Base-by-base conservation (phyloP, 768 basidiomycete species). In the Kwoniella botswanensis region DNA sequence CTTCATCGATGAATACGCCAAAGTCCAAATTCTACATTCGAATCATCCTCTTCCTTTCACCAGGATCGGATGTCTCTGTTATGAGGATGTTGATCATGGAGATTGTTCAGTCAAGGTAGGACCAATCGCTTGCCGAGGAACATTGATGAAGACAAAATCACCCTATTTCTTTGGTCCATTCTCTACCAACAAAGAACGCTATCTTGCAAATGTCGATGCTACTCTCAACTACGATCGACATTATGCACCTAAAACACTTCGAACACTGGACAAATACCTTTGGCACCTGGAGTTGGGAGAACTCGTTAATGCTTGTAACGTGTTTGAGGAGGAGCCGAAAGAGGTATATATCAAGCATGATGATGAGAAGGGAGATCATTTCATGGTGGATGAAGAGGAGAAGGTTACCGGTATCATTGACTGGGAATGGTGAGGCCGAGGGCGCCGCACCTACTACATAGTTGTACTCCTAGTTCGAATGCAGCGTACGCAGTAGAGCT, bases 401-500 rank as follows among this genome's bases (percentile, higher is more conserved):
- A 63, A 75, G 24, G 73, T 82, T 35, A 43, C 68, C 2, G 73
- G 76, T n/a, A 71, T 83, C 50, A 74, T 84, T 43, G 77, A 84
- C 59, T 83, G 83, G 83, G 83, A 84, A 59, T 78, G 72, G 71
- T 72, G 41, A 53, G 71, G 2, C 4, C 4, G 29, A 29, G 29
- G 29, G 29, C 4, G 29, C 29, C 29, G 29, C 29, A 29, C 29
- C 29, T 29, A 29, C 29, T 29, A n/a, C n/a, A n/a, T n/a, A 29
- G 4, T 0, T 29, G 29, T 29, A 29, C 29, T 29, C 29, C 29
- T 29, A 4, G 29, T 29, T 29, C 29, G 29, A 29, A 29, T 29
- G 29, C 29, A 29, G 29, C 29, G 2, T 29, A 29, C 29, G 29
- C 29, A 29, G 29, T 4, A 29, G 29, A 29, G 29, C 29, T 29